Evolutionary conservation across 495 filamentous ascomycete genomes (phyloP), one percentile per base, ranked within the genome.

Genomic region (Penicillium antarcticum): DNA sequence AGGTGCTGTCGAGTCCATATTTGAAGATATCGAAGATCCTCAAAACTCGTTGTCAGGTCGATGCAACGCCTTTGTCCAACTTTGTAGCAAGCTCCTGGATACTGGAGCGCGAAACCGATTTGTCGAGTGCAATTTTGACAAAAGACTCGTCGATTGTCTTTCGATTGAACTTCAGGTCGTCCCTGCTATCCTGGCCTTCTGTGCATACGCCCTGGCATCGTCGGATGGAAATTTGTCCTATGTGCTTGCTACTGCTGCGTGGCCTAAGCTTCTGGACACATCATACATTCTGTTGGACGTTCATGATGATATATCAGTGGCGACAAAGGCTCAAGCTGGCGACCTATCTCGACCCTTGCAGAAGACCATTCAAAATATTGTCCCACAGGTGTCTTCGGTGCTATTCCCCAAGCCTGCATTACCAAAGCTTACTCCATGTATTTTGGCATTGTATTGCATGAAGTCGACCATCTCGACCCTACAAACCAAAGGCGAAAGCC

Each of bases 1-100:
- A 6, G 83, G 89, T 56, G 87, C 91, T 42, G 78, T 95, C 44
- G 88, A 92, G 58, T 84, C 89, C 42, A 75, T 95, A 9, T 77
- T 96, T 51, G 90, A 95, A 49, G 88, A 95, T 51, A 87, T 98
- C 53, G 84, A 88, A 43, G 73, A 79, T 34, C 70, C 78, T 5
- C 48, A 67, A n/a, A 68, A 67, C 18, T 79, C 80, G 32, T 56
- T 55, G 9, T 77, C 79, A 4, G 62, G 70, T 18, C 71, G 71
- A 51, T 77, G 83, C 31, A 76, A 61, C 58, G 74, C 74, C 3
- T 70, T 87, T 48, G 63, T 91, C 2, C 87, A 92, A 52, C 74
- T 97, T 24, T 83, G 82, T n/a, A 72, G 76, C 47, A 91, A 89
- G 62, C 75, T 91, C 40, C 76, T 82, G 40, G 79, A 92, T 17